Evolutionary conservation across 2,329 filamentous ascomycete species (phyloP).

Genomic region (Periconia digitata): DNA sequence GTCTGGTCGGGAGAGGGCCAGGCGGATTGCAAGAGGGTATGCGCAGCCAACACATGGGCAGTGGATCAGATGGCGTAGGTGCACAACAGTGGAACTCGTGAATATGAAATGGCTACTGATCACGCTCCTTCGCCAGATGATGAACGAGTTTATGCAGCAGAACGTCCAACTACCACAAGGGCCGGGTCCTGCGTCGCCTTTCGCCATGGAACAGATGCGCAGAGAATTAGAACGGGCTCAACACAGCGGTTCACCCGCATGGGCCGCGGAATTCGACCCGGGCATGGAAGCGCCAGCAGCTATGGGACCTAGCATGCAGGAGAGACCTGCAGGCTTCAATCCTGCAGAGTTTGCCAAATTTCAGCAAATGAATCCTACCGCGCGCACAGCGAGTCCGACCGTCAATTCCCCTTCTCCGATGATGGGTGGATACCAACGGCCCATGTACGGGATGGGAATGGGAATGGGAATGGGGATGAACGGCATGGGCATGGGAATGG

Average conservation of each 20-base stretch:
- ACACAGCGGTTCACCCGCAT: conserved; percentile 58
- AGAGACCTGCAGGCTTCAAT: conserved; percentile 61
- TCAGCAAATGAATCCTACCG: conserved; percentile 63
- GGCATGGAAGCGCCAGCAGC: conserved; percentile 60
- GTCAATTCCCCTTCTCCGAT: conserved; percentile 45
- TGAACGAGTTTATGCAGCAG: conserved; percentile 90
- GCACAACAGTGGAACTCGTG: not conserved
- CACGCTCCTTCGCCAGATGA: conserved; percentile 64
- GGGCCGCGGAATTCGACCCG: conserved; percentile 66
- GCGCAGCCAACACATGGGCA: conserved; percentile 68
- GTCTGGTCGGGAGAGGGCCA: conserved; percentile 75
- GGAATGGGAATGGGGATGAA: conserved; percentile 51
- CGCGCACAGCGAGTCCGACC: conserved; percentile 62
- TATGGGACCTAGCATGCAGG: conserved; percentile 73
- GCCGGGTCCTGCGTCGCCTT: conserved; percentile 56
- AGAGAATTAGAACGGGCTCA: conserved; percentile 61
- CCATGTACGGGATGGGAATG: conserved; percentile 56
- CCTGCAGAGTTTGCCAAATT: conserved; percentile 87
- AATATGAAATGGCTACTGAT: conserved; percentile 27
- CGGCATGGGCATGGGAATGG: conserved; percentile 40
- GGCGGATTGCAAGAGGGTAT: conserved; percentile 74
- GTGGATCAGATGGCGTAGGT: conserved; percentile 64
- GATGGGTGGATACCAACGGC: conserved; percentile 57
- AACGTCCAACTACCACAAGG: conserved; percentile 62
- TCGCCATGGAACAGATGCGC: conserved; percentile 68